phyloP scores from a whole-genome alignment of 306 rosid species.

The Ceratonia siliqua region DNA sequence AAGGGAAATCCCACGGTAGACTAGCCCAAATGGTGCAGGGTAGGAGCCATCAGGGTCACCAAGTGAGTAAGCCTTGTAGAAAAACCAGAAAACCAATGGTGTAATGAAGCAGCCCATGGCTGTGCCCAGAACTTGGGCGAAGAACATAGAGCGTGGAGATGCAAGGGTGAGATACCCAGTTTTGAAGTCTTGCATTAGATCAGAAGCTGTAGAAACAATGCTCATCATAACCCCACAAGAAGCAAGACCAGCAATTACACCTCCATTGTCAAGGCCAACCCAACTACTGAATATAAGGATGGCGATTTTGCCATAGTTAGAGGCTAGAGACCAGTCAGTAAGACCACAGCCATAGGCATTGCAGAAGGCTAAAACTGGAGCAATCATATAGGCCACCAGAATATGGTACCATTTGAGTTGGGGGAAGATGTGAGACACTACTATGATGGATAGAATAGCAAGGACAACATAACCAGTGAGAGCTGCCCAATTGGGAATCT shows the following conservation, averaged over 20 bases:
- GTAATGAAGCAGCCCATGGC: constrained; percentile 59
- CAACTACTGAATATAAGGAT: constrained; percentile 69
- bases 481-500: constrained; percentile 61
- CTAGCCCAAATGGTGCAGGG: constrained; percentile 67
- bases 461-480: constrained; percentile 46
- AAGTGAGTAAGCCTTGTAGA: constrained; percentile 61
- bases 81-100: constrained; percentile 64
- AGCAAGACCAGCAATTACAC: constrained; percentile 75
- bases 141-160: constrained; percentile 71
- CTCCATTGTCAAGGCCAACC: constrained; percentile 62
- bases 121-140: constrained; percentile 68
- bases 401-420: constrained; percentile 72
- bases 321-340: constrained; percentile 81
- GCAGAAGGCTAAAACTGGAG: constrained; percentile 73
- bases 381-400: constrained; percentile 52
- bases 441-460: constrained; percentile 47
- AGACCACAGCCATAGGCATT: constrained; percentile 81
- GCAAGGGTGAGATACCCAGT: constrained; percentile 71
- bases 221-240: constrained; percentile 87
- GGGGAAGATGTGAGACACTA: constrained; percentile 54
- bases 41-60: constrained; percentile 65
- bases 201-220: constrained; percentile 77
- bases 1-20: constrained; percentile 71
- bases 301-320: constrained; percentile 75
- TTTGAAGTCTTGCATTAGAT: constrained; percentile 82